Evolutionary conservation across 805 yeast genomes (phyloP), one percentile per base, ranked within the genome.

Genomic region (Tetrapisispora phaffii): DNA sequence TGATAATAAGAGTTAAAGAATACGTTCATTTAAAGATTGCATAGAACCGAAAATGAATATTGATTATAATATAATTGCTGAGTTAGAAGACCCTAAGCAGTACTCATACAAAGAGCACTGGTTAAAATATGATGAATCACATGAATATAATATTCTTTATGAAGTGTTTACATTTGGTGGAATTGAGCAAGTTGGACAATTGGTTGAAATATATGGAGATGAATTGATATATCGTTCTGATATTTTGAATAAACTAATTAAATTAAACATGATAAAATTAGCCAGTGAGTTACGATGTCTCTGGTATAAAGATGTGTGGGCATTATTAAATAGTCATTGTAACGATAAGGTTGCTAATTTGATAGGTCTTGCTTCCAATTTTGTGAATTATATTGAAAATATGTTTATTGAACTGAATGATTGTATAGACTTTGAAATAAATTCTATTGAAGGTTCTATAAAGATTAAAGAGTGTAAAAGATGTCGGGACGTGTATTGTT

Each of bases 81-180:
- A 33, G 5, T 10, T 39, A 45, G 63, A 60, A 40, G 52, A 53
- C 31, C 55, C 54, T 0, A 17, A 39, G 5, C 45, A 26, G n/a
- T 49, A 49, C 16, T 57, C 57, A 40, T 62, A 53, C 46, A 61
- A 60, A 40, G 44, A 50, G 15, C 39, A 49, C 21, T 62, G 67
- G 67, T 34, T 58, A 5, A 37, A 41, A 3, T 44, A 24, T 20
- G 22, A 24, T 1, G 43, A 40, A 22, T 37, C 16, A 2, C 34
- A 38, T 28, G 33, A 41, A 12, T 49, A 48, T 19, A 39, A 38
- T 15, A n/a, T 44, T 17, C 12, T 57, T 13, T 44, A 59, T 20
- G 66, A 60, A 34, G 41, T 61, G 13, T 59, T 56, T 40, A 42
- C 59, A 23, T 62, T 61, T 48, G 65, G 65, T 8, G 50, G 50